A percentile compares a stretch with the other conserved stretches of the same genome.
phyloP scores from a whole-genome alignment of 176 grass and related monocot genomes.

The Hsuehochloa calcarea region DNA sequence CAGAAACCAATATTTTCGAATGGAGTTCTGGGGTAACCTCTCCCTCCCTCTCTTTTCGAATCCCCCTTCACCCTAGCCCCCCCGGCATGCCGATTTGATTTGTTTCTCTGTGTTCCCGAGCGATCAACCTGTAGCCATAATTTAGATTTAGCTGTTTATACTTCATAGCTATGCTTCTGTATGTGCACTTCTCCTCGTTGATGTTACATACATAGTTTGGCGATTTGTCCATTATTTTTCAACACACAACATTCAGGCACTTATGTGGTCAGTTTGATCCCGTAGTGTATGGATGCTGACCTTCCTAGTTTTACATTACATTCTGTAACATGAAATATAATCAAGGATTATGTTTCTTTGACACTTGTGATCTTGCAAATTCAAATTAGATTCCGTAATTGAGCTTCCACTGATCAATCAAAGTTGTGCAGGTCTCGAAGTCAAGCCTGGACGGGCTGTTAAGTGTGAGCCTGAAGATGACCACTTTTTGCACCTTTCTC shows the following conservation, averaged over 20 bases:
- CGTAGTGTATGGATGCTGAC: neutral
- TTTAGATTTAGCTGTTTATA: neutral
- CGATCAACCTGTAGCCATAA: neutral
- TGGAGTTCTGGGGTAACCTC: slow-evolving; percentile 48
- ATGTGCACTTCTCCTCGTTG: neutral
- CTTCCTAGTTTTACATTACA: neutral
- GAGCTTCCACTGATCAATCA: neutral
- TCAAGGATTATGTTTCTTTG: neutral
- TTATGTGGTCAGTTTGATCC: neutral
- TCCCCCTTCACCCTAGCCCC: too few species aligned
- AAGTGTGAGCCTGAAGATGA: slow-evolving; percentile 60
- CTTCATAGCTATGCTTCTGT: neutral
- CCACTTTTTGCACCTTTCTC: slow-evolving; percentile 72
- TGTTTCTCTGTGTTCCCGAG: neutral
- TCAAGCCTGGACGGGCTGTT: slow-evolving; percentile 66
- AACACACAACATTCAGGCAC: neutral
- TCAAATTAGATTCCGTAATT: neutral
- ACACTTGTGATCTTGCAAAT: neutral
- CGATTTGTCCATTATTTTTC: neutral
- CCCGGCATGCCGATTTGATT: neutral
- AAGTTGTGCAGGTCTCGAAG: slow-evolving; percentile 60
- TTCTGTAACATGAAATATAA: neutral
- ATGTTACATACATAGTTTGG: neutral
- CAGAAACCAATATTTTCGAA: too few species aligned
- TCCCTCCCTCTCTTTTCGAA: neutral